These are phyloP conservation scores for Eutypa lata DNA, from an alignment of 2,329 filamentous ascomycete genomes.

Conservation along the genomic window DNA sequence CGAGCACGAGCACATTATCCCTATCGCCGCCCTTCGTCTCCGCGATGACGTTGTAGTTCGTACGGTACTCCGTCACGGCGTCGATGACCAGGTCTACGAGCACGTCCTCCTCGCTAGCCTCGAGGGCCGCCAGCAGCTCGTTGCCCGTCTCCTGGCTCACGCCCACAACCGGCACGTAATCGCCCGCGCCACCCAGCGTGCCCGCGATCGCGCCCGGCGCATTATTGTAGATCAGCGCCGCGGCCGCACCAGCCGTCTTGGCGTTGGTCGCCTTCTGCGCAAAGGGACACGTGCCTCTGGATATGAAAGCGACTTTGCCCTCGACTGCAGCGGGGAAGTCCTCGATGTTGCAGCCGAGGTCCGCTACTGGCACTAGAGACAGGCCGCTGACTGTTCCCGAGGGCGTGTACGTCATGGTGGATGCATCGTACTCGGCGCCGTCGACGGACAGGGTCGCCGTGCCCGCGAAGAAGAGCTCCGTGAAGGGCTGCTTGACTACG, in stretches of 20 bases:
- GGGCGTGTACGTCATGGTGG: conserved; percentile 48
- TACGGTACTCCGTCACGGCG: conserved; percentile 17
- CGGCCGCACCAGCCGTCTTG: conserved; percentile 50
- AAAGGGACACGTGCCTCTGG: conserved; percentile 54
- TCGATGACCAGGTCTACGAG: conserved; percentile 12
- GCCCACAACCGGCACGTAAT: conserved; percentile 45
- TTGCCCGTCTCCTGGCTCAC: conserved; percentile 40
- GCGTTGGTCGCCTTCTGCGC: conserved; percentile 53
- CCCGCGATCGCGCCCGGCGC: conserved; percentile 42
- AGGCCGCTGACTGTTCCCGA: conserved; percentile 35
- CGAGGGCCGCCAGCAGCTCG: conserved; percentile 1
- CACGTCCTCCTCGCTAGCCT: conserved; percentile 28
- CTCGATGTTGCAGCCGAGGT: conserved; percentile 49
- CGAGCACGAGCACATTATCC: conserved; percentile 55
- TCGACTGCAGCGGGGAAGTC: conserved; percentile 52
- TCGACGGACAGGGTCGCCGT: conserved; percentile 27
- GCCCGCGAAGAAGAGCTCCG: conserved; percentile 34
- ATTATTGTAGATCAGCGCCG: conserved; percentile 58
- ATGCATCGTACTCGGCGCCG: conserved; percentile 23
- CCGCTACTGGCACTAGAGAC: conserved; percentile 43
- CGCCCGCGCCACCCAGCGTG: conserved; percentile 45
- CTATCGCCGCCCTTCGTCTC: conserved; percentile 57
- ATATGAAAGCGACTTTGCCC: conserved; percentile 57
- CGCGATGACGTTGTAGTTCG: conserved; percentile 55
- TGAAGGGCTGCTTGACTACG: conserved; percentile 43